Base-by-base conservation (phyloP, 495 filamentous ascomycete species). In the Talaromyces thailandensis region DNA sequence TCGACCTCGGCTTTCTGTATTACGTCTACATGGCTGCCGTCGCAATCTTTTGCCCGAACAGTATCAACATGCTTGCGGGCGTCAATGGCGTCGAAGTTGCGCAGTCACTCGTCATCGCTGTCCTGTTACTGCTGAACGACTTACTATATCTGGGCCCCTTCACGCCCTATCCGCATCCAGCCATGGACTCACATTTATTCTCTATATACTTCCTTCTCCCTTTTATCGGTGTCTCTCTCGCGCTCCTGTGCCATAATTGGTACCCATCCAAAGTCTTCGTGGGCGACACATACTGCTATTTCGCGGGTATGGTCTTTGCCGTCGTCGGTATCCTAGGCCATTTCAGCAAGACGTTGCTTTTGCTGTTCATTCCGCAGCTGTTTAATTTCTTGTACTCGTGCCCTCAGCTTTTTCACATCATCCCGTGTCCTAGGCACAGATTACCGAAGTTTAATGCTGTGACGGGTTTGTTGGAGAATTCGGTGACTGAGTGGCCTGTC, bases 251-350 rank as follows among this genome's bases (percentile, higher is more conserved):
- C 71, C 92, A 99, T 76, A 99, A 99, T 69, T 96, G 92, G 91
- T 99, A 93, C 71, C 94, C 94, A 1, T 90, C 93, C 14, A 86
- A 85, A 60, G 95, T 96, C 1, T 99, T 99, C 68, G 93, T 96
- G 1, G 94, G 94, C 25, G 94, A 99, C 70, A 99, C 94, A 18
- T 99, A 98, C 78, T 99, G 94, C 80, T 99, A 99, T 73, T 96
- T 99, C 67, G 93, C 94, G 0, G 94, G 94, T 62, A 99, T 98
- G 93, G 91, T 96, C 11, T 98, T 99, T 68, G 95, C 92, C 18
- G 92, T 97, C 60, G 94, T 98, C 63, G 91, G 91, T 55, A 96
- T 99, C 63, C 79, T 96, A 24, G 94, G 94, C 1, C 94, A 99
- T 75, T 99, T 99, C 74, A 93, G 89, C 79, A 99, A 99, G 77